A percentile compares a stretch with the other conserved stretches of the same genome.
Conservation (phyloP, 768 basidiomycete genomes). For the Fomitopsis pulvina region DNA sequence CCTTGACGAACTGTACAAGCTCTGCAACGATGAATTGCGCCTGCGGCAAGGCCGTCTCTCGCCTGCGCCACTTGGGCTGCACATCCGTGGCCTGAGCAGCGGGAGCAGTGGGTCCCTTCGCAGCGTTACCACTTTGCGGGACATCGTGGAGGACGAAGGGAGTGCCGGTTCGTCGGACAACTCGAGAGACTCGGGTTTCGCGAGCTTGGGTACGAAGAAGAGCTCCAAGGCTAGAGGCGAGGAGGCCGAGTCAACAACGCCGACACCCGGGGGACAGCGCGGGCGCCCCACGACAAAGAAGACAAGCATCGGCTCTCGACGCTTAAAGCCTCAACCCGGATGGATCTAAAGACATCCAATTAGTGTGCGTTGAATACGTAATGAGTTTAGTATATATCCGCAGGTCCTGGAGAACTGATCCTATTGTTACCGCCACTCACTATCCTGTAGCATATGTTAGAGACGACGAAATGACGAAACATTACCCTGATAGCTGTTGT, state of each 20-base stretch:
- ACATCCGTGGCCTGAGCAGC: slow-evolving; percentile 43
- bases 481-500: too few species aligned
- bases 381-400: not conserved
- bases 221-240: slow-evolving; percentile 15
- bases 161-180: slow-evolving; percentile 4
- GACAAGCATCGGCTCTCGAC: slow-evolving; percentile 10
- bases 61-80: slow-evolving; percentile 19
- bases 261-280: slow-evolving; percentile 10
- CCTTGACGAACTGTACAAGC: slow-evolving; percentile 52
- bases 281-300: slow-evolving; percentile 8
- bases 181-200: slow-evolving; percentile 20
- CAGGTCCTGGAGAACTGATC: not conserved
- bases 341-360: slow-evolving; percentile 18
- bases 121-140: slow-evolving; percentile 56
- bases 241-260: slow-evolving; percentile 10
- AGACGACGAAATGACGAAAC: not conserved
- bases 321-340: slow-evolving; percentile 12
- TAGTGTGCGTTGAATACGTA: not conserved
- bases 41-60: slow-evolving; percentile 36
- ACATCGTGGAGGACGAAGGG: slow-evolving; percentile 34
- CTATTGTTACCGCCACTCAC: not conserved
- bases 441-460: slow-evolving; percentile 3
- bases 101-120: slow-evolving; percentile 50
- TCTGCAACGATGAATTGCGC: slow-evolving; percentile 65
- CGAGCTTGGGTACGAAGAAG: slow-evolving; percentile 11